phyloP scores from a whole-genome alignment of 78 protist genomes.

The Dictyostelium firmibasis region DNA sequence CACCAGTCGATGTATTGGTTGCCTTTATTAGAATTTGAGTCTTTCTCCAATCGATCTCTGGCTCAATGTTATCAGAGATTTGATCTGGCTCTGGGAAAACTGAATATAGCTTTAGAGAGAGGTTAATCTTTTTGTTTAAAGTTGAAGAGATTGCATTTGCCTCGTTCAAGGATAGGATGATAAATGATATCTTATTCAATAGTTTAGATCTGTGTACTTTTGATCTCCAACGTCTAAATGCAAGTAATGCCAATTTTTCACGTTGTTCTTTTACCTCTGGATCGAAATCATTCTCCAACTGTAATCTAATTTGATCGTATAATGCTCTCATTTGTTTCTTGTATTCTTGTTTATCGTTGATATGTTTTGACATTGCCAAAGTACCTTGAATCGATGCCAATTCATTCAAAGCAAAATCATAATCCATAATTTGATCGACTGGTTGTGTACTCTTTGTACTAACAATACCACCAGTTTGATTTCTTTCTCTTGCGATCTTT shows the following conservation, averaged over 20 bases:
- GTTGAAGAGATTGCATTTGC: constrained; percentile 77
- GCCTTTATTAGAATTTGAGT: constrained; percentile 63
- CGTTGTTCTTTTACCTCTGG: constrained; percentile 39
- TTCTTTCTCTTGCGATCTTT: constrained; percentile 72
- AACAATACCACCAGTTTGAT: neutral
- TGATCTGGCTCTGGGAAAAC: constrained; percentile 38
- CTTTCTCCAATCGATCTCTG: constrained; percentile 61
- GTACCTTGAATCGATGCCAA: constrained; percentile 77
- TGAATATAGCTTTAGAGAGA: constrained; percentile 33
- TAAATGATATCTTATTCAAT: constrained; percentile 30
- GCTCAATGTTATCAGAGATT: constrained; percentile 23
- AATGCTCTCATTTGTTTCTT: constrained; percentile 60
- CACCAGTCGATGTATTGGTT: constrained; percentile 34
- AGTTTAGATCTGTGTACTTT: constrained; percentile 26
- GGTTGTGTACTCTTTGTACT: neutral
- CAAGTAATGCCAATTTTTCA: constrained; percentile 30
- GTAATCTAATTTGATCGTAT: constrained; percentile 36
- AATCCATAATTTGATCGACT: constrained; percentile 70
- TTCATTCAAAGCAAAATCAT: constrained; percentile 79
- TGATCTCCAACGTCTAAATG: constrained; percentile 62
- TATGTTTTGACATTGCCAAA: constrained; percentile 46
- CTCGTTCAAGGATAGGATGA: constrained; percentile 61
- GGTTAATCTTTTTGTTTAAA: neutral
- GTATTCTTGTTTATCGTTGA: constrained; percentile 64
- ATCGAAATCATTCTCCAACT: constrained; percentile 37